Evolutionary conservation across 2,329 filamentous ascomycete genomes (phyloP).

Genomic region (Calonectria fujianensis): DNA sequence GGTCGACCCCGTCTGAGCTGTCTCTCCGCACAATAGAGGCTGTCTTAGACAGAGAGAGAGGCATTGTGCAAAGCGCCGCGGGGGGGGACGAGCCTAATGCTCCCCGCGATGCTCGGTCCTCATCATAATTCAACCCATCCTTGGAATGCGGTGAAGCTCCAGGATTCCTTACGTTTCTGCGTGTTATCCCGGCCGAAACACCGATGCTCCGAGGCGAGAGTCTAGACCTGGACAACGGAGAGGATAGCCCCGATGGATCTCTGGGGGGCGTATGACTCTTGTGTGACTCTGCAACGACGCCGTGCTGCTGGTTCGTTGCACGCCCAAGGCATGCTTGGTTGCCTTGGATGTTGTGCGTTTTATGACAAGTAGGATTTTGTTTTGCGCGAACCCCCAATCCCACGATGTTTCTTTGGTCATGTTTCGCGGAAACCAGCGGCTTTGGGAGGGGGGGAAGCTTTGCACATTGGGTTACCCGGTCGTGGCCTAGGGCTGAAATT

Average conservation of each 20-base stretch:
- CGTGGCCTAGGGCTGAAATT: neutral
- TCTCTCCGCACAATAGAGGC: slow-evolving; percentile 2
- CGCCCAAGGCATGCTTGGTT: neutral
- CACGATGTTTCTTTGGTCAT: neutral
- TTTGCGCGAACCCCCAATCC: no score
- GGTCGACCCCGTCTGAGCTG: neutral
- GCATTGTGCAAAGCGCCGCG: neutral
- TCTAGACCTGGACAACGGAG: neutral
- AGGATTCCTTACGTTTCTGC: no score
- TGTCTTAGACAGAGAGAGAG: neutral
- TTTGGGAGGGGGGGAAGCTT: neutral
- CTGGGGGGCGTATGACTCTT: no score
- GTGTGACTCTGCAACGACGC: neutral
- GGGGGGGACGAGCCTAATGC: neutral
- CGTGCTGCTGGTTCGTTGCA: no score
- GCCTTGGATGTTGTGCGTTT: neutral
- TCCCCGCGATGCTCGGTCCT: neutral
- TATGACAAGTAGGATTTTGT: neutral
- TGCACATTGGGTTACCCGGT: neutral
- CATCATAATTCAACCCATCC: neutral
- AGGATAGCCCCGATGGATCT: neutral
- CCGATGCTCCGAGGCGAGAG: neutral
- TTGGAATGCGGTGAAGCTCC: neutral
- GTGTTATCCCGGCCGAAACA: neutral
- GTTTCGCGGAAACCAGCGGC: neutral